A percentile compares a stretch with the other conserved stretches of the same genome.
phyloP scores from a whole-genome alignment of 1,284 basidiomycete species.

The Puccinia polysora region DNA sequence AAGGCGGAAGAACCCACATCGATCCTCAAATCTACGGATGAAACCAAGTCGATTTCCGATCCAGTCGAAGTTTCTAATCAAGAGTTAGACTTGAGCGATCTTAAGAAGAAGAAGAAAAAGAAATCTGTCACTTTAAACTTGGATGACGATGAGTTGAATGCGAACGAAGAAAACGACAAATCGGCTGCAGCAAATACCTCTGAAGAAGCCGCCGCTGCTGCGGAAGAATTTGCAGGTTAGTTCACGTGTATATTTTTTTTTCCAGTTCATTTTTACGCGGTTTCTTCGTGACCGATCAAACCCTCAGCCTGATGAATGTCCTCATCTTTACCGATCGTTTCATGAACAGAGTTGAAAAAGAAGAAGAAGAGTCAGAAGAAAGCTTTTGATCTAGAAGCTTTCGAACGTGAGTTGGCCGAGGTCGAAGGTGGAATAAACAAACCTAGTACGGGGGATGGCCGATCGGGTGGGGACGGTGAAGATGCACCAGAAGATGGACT shows the following conservation, averaged over 20 bases:
- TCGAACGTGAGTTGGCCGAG: slow-evolving; percentile 52
- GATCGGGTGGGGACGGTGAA: slow-evolving; percentile 80
- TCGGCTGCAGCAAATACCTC: background rate
- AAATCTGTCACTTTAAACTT: slow-evolving; percentile 29
- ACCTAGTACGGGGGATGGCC: slow-evolving; percentile 58
- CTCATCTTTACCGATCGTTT: background rate
- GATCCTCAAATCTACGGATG: slow-evolving; percentile 37
- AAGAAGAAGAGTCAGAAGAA: slow-evolving; percentile 53
- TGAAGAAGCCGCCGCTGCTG: slow-evolving; percentile 10
- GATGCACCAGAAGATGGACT: slow-evolving; percentile 78
- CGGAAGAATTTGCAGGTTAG: slow-evolving; percentile 41
- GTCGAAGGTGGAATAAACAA: slow-evolving; percentile 29
- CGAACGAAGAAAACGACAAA: slow-evolving; percentile 10
- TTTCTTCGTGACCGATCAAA: no score
- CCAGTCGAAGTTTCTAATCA: slow-evolving; percentile 44
- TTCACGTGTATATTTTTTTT: background rate
- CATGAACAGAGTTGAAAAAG: slow-evolving; percentile 45
- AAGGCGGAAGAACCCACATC: slow-evolving; percentile 47
- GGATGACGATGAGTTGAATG: slow-evolving; percentile 30
- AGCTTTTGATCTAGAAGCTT: slow-evolving; percentile 53
- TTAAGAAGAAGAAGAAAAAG: slow-evolving; percentile 65
- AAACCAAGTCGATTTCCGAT: background rate
- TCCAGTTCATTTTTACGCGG: no score
- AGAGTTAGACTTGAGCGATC: slow-evolving; percentile 66
- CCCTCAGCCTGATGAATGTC: background rate